A percentile compares a stretch with the other conserved stretches of the same genome.
phyloP scores from a whole-genome alignment of 176 grass and related monocot species.

The Lolium multiflorum region DNA sequence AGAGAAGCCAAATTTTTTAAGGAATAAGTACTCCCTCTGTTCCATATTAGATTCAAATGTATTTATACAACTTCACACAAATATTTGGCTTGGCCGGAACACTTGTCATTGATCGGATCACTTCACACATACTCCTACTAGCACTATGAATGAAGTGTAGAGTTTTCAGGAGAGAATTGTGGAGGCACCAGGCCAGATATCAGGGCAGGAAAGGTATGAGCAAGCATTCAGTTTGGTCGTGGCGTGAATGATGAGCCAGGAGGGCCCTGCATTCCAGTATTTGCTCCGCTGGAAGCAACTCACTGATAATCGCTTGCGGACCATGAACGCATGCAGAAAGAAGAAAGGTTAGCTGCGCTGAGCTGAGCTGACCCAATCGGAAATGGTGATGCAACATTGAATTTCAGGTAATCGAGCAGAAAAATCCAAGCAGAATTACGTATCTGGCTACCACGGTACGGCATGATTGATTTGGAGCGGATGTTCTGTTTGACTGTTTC shows the following conservation, averaged over 20 bases:
- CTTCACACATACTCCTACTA: not conserved
- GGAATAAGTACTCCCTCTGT: no score
- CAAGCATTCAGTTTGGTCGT: not conserved
- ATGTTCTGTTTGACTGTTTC: not conserved
- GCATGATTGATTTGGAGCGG: no score
- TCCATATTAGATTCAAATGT: no score
- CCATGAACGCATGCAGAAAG: not conserved
- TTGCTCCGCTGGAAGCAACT: constrained; percentile 14
- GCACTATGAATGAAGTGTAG: not conserved
- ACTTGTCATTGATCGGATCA: not conserved
- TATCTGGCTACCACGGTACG: no score
- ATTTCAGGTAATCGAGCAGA: not conserved
- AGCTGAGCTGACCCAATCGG: not conserved
- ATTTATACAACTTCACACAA: no score
- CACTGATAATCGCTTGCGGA: not conserved
- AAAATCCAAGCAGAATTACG: not conserved
- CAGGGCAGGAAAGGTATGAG: not conserved
- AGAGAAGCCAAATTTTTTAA: no score
- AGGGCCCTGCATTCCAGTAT: not conserved
- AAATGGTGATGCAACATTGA: not conserved
- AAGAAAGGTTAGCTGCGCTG: not conserved
- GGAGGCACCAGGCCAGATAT: not conserved
- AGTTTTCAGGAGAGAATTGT: constrained; percentile 20
- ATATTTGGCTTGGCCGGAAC: not conserved
- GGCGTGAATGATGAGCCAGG: constrained; percentile 39